Evolutionary conservation across 1,284 basidiomycete genomes (phyloP).

Genomic region (Rhodofomes roseus): DNA sequence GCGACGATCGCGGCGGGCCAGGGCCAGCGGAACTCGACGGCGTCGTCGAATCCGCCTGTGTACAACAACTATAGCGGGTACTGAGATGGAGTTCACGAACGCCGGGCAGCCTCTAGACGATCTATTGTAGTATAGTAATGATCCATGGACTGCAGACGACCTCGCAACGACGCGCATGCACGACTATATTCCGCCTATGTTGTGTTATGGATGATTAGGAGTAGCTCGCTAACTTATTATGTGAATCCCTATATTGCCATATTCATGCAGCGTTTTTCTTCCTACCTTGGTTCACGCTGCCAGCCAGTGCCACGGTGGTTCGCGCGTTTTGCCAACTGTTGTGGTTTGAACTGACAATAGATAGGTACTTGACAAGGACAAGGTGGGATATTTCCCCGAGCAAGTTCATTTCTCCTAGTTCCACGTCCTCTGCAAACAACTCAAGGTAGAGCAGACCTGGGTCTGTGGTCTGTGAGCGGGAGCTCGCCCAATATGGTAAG

Average conservation of each 20-base stretch:
- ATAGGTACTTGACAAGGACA: no score
- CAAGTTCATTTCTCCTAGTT: no score
- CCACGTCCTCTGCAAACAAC: no score
- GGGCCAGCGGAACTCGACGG: constrained; percentile 13
- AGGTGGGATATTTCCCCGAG: no score
- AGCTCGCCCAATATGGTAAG: neutral
- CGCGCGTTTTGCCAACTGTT: no score
- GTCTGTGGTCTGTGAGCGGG: no score
- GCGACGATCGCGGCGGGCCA: constrained; percentile 33
- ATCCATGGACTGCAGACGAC: neutral
- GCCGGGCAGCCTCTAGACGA: constrained; percentile 4
- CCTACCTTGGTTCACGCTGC: no score
- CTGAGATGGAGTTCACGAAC: constrained; percentile 8
- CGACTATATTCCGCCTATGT: neutral
- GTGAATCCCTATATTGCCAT: neutral
- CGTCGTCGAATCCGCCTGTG: constrained; percentile 17
- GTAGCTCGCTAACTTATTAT: constrained; percentile 22
- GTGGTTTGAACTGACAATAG: no score
- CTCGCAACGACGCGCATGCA: neutral
- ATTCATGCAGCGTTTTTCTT: no score
- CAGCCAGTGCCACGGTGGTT: no score
- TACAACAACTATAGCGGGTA: constrained; percentile 22
- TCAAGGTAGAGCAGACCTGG: no score
- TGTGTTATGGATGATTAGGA: constrained; percentile 6
- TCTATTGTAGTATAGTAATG: constrained; percentile 11